Evolutionary conservation across 2,329 filamentous ascomycete species (phyloP).

Genomic region (Cercospora sesami): DNA sequence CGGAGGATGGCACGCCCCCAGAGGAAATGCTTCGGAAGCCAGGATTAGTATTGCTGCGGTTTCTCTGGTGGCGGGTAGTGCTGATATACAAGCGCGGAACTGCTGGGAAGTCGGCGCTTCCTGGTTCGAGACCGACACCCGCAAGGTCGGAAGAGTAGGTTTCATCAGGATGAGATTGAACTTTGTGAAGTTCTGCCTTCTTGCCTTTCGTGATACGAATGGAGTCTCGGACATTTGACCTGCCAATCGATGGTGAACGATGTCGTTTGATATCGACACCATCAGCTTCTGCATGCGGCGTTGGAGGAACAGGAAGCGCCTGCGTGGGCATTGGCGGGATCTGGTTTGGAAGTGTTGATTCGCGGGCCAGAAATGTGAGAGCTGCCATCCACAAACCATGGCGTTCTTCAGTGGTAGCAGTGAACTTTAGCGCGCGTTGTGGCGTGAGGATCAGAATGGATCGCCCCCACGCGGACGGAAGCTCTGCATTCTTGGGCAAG

Average conservation of each 20-base stretch:
- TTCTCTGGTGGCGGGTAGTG: conserved; percentile 67
- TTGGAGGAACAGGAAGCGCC: conserved; percentile 32
- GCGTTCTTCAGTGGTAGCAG: conserved; percentile 75
- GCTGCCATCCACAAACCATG: conserved; percentile 96
- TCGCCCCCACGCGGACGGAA: conserved; percentile 67
- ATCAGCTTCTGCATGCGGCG: conserved; percentile 30
- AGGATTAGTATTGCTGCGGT: conserved; percentile 85
- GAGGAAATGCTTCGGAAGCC: conserved; percentile 78
- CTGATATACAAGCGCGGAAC: conserved; percentile 69
- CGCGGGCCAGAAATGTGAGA: conserved; percentile 90
- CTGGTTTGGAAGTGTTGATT: conserved; percentile 50
- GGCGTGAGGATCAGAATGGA: conserved; percentile 95
- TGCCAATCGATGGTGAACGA: conserved; percentile 37
- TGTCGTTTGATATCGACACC: conserved; percentile 34
- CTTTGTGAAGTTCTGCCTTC: conserved; percentile 28
- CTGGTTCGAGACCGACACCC: conserved; percentile 38
- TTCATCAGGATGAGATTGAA: conserved; percentile 21
- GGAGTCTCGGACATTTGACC: conserved; percentile 75
- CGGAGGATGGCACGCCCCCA: conserved; percentile 45
- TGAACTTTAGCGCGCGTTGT: conserved; percentile 92
- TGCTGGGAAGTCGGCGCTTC: conserved; percentile 69
- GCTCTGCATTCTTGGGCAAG: conserved; percentile 62
- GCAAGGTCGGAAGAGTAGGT: conserved; percentile 13
- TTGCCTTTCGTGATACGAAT: conserved; percentile 79
- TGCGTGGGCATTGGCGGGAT: conserved; percentile 34